Conservation (phyloP, 345 rosid species). For the Dimocarpus longan region DNA sequence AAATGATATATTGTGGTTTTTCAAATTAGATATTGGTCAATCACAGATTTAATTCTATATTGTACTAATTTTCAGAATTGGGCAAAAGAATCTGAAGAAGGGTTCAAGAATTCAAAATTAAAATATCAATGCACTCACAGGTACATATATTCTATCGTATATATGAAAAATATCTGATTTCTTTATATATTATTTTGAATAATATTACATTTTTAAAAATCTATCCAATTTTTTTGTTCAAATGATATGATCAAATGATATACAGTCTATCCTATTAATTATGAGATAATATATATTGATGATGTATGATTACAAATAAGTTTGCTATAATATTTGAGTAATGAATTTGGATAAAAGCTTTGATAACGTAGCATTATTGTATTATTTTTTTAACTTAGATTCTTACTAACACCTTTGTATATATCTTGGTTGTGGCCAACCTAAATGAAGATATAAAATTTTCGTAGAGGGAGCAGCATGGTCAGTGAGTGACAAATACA, state of each 20-base stretch:
- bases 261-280: background rate
- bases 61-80: slow-evolving; percentile 38
- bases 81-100: slow-evolving; percentile 26
- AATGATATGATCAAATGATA: no score
- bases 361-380: no score
- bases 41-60: background rate
- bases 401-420: no score
- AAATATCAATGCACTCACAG: slow-evolving; percentile 56
- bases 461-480: slow-evolving; percentile 42
- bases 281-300: background rate
- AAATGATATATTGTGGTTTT: background rate
- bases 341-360: no score
- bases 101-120: slow-evolving; percentile 43
- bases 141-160: slow-evolving; percentile 10
- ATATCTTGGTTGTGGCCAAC: background rate
- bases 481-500: slow-evolving; percentile 50
- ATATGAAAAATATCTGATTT: no score
- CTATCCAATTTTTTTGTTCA: no score
- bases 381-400: no score
- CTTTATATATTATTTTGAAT: no score
- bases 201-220: no score
- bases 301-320: background rate
- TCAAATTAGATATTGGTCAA: background rate
- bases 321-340: no score
- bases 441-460: slow-evolving; percentile 32